Evolutionary conservation across 352 stramenopile species (phyloP), one percentile per base, ranked within the genome.

Genomic region (Hyaloperonospora arabidopsidis): DNA sequence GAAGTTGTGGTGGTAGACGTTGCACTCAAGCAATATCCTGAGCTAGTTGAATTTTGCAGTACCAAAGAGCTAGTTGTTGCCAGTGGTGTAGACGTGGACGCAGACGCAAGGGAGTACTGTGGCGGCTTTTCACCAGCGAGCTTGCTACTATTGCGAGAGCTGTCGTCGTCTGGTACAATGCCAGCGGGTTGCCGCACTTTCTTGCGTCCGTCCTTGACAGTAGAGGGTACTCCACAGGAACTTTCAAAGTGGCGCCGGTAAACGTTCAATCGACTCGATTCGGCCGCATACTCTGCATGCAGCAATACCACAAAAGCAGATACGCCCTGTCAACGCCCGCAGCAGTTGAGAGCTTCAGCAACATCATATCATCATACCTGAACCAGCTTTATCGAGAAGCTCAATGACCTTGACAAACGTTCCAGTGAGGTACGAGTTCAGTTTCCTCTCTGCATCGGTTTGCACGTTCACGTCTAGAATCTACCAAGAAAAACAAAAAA

Each of bases 211-310:
- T 86, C 65, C 18, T 75, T 79, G 12, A 72, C 66, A 4, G 67
- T 79, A 51, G 76, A 85, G 1, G 70, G 47, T 17, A 84, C 51
- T n/a, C 76, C 79, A 49, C 76, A 88, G 45, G 77, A 70, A 60
- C 74, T 85, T 66, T 91, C 81, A 56, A 91, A 88, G 50, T 91
- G 77, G 21, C 78, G 79, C 2, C 79, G 72, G 21, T 85, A 85
- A 56, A 89, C 76, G 50, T 91, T 91, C 28, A 91, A 47, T 45
- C 72, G 78, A 52, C 78, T 87, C 74, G 74, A 85, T 52, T 89
- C 81, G 10, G 74, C 72, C 13, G 76, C 70, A 44, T 72, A 89
- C 11, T 88, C 79, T 87, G 43, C 28, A 12, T 28, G 25, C 47
- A 49, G 17, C 32, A 38, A 55, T 23, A 1, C 38, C 29, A 18